Evolutionary conservation across 2,329 filamentous ascomycete species (phyloP).

Genomic region (Neofusicoccum sp.): DNA sequence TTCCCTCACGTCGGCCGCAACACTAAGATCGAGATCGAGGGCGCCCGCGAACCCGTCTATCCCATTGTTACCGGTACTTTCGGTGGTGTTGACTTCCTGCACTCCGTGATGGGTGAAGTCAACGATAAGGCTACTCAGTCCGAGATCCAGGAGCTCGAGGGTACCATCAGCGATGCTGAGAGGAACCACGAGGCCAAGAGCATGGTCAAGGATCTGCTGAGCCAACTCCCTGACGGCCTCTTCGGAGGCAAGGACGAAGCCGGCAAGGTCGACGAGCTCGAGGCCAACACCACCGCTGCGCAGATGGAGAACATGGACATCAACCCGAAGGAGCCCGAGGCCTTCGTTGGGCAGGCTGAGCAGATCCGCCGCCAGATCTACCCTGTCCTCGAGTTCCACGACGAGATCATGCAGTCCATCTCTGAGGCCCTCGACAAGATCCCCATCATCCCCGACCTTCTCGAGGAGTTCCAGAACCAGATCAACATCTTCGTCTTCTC

Average conservation of each 20-base stretch:
- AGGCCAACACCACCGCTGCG: constrained; percentile 69
- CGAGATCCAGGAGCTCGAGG: constrained; percentile 84
- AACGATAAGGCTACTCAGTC: constrained; percentile 89
- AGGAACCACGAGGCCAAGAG: constrained; percentile 67
- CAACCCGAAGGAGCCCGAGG: constrained; percentile 77
- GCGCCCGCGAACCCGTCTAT: constrained; percentile 66
- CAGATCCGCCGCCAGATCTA: constrained; percentile 77
- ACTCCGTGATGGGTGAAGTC: constrained; percentile 77
- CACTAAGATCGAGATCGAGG: constrained; percentile 68
- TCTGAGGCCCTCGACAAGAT: constrained; percentile 78
- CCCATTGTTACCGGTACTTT: constrained; percentile 89
- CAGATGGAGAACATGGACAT: constrained; percentile 74
- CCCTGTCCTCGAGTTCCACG: constrained; percentile 87
- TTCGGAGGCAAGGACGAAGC: constrained; percentile 71
- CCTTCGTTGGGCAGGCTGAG: constrained; percentile 74
- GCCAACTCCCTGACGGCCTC: constrained; percentile 77
- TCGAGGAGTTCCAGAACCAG: constrained; percentile 85
- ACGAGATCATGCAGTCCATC: constrained; percentile 79
- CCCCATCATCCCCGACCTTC: constrained; percentile 76
- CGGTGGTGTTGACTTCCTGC: constrained; percentile 89
- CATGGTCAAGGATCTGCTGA: constrained; percentile 73
- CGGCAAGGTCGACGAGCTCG: constrained; percentile 73
- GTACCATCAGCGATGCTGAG: constrained; percentile 65
- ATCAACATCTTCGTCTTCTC: constrained; percentile 87
- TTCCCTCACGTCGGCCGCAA: constrained; percentile 83